Evolutionary conservation across 2,329 filamentous ascomycete species (phyloP), one percentile per base, ranked within the genome.

Genomic region (Pseudogymnoascus verrucosus): DNA sequence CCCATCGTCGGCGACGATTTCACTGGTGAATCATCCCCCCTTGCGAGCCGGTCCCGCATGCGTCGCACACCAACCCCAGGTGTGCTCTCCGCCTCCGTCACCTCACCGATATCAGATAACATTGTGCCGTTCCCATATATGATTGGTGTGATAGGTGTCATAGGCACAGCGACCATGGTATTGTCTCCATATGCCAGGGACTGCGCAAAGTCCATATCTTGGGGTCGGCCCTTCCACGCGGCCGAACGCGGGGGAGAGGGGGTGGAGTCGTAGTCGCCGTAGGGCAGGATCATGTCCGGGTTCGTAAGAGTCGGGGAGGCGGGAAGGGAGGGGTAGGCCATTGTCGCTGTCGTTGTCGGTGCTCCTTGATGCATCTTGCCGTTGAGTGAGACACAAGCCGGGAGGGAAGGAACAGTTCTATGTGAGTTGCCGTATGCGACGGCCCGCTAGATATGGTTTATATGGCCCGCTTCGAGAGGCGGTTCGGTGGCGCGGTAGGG

Each of bases 281-380:
- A 87, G 65, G 93, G 93, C 62, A 97, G 79, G 71, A 97, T 96
- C 91, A 96, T 93, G 74, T 96, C 93, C 62, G 92, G 91, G 75
- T 96, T 96, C 63, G 91, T 96, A 71, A 97, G 79, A 2, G 93
- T 96, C 57, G 93, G 93, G 65, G 91, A 96, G 11, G 85, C 86
- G 67, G 89, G 87, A 64, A 80, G 76, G 51, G 80, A 73, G 16
- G 78, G 75, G 69, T 82, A 80, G 47, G 75, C 64, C 69, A 72
- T 71, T 39, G 66, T 68, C 23, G 67, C 59, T 16, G 69, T 69
- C 21, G 67, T 60, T 16, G 69, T 69, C 19, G 71, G 65, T 44
- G 67, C 28, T 63, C 61, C 61, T 64, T 64, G 69, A 42, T 62
- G 36, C 60, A 42, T 36, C 19, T 42, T 40, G 39, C 60, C 60